Percentiles rank a stretch among this genome's conserved stretches.
Conservation (phyloP, 1,284 basidiomycete species). For the Exobasidium cylindrosporum region DNA sequence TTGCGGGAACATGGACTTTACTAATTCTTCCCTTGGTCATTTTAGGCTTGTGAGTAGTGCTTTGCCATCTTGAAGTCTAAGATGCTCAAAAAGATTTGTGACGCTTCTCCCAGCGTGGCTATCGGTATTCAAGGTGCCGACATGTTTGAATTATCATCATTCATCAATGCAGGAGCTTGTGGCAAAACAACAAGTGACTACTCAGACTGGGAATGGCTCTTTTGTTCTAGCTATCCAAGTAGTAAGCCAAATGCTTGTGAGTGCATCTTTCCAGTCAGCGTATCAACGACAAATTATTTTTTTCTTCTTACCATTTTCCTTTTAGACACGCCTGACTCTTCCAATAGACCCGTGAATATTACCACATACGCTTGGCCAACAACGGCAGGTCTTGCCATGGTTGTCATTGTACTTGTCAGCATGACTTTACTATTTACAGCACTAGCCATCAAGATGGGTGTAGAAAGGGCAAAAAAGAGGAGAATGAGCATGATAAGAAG, state of each 20-base stretch:
- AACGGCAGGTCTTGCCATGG: not conserved
- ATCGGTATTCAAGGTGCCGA: slow-evolving; percentile 2
- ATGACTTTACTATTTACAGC: not conserved
- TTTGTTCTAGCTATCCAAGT: not conserved
- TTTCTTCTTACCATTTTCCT: not conserved
- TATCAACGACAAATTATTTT: not conserved
- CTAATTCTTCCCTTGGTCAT: not conserved
- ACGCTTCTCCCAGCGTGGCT: not conserved
- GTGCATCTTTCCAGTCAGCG: not conserved
- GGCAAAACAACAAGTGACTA: not conserved
- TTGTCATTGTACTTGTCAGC: not conserved
- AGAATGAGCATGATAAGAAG: not conserved
- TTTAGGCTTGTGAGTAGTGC: not conserved
- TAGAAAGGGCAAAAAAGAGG: not conserved
- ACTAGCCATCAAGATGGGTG: not conserved
- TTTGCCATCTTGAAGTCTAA: not conserved
- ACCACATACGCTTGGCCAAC: not conserved
- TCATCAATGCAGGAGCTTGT: not conserved
- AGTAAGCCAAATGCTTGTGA: not conserved
- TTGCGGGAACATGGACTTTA: not conserved
- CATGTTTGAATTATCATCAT: not conserved
- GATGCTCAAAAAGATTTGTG: not conserved
- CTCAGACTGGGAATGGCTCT: not conserved
- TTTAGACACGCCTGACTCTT: not conserved
- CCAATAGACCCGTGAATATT: not conserved